Conservation (phyloP, 352 stramenopile species). For the Aphanomyces stellatus region DNA sequence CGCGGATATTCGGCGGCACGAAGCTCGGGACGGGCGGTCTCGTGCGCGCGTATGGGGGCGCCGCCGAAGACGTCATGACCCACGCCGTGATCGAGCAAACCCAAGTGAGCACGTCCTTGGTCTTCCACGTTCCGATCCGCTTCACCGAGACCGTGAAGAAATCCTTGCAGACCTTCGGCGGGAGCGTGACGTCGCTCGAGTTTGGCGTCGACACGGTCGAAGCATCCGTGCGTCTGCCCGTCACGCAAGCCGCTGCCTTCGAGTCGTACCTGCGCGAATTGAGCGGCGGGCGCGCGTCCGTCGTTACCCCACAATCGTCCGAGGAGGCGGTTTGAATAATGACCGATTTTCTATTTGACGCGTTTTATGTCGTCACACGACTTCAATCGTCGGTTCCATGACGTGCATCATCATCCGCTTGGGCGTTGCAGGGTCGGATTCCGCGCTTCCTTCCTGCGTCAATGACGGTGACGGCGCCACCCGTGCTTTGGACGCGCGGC, state of each 20-base stretch:
- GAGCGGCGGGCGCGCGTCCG: background rate
- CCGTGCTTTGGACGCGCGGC: slow-evolving; percentile 33
- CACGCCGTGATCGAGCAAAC: slow-evolving; percentile 39
- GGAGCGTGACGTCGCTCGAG: background rate
- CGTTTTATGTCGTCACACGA: too few species aligned
- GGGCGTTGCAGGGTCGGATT: too few species aligned
- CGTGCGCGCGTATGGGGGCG: slow-evolving; percentile 57
- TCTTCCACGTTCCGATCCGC: background rate
- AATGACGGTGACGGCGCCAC: too few species aligned
- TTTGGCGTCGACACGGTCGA: background rate
- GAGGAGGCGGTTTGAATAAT: too few species aligned
- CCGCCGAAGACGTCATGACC: slow-evolving; percentile 47
- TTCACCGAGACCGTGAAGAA: slow-evolving; percentile 13
- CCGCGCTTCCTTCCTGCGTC: too few species aligned
- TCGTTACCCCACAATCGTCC: too few species aligned
- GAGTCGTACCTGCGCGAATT: background rate
- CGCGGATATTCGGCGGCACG: slow-evolving; percentile 61
- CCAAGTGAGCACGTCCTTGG: background rate
- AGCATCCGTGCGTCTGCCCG: background rate
- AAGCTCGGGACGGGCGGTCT: slow-evolving; percentile 63
- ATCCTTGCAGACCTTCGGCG: background rate
- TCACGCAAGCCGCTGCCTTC: background rate
- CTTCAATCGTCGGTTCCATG: too few species aligned
- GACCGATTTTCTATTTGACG: too few species aligned
- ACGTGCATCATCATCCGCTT: too few species aligned